Conservation (phyloP, 345 rosid species). For the Eucalyptus erythrocorys region DNA sequence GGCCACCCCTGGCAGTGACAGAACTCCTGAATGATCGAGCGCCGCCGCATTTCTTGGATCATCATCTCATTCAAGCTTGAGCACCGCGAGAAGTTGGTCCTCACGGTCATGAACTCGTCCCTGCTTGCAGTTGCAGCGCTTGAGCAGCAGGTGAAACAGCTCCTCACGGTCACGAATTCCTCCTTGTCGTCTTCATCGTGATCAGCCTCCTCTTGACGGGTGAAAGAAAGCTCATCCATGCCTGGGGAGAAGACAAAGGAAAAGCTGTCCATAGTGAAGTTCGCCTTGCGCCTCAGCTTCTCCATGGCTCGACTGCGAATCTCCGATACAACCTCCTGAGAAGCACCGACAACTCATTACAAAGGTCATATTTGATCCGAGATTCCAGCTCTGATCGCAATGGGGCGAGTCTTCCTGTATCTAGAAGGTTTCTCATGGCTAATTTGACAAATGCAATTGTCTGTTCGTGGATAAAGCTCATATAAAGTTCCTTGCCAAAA, state of each 20-base stretch:
- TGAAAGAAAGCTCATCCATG: constrained; percentile 1
- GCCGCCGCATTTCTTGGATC: constrained; percentile 23
- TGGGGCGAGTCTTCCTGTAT: neutral
- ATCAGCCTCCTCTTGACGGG: constrained; percentile 1
- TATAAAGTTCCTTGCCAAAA: neutral
- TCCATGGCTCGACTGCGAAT: constrained; percentile 68
- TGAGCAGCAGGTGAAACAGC: constrained; percentile 57
- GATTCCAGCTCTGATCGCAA: neutral
- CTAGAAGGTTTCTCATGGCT: neutral
- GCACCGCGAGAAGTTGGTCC: constrained; percentile 41
- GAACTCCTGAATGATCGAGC: constrained; percentile 50
- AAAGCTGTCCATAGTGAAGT: constrained; percentile 22
- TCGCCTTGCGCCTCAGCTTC: constrained; percentile 50
- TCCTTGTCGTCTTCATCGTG: constrained; percentile 10
- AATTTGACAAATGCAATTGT: neutral
- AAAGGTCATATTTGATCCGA: neutral
- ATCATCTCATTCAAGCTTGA: constrained; percentile 47
- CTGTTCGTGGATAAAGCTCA: neutral
- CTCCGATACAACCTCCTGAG: constrained; percentile 54
- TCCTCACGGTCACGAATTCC: constrained; percentile 49
- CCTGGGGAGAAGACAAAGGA: constrained; percentile 29
- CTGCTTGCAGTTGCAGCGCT: constrained; percentile 20
- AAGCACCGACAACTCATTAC: neutral
- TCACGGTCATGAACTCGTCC: constrained; percentile 46
- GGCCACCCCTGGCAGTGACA: constrained; percentile 92